phyloP scores from a whole-genome alignment of 805 yeast genomes.

The Metschnikowia dekortorum region DNA sequence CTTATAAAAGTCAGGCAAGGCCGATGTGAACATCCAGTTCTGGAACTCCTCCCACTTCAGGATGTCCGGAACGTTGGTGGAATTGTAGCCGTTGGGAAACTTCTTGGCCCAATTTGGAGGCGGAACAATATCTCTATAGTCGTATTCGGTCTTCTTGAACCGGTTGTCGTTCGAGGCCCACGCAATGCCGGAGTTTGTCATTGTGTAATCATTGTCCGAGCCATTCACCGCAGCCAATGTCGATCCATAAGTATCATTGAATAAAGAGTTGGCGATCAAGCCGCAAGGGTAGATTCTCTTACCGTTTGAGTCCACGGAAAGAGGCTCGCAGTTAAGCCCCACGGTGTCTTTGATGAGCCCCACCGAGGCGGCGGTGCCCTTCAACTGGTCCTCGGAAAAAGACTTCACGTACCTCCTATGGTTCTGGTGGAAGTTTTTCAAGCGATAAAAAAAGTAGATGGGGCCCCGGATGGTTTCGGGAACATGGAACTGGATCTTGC shows the following conservation, averaged over 20 bases:
- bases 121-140: slow-evolving; percentile 35
- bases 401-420: slow-evolving; percentile 43
- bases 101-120: slow-evolving; percentile 44
- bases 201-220: slow-evolving; percentile 23
- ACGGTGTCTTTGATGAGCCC: slow-evolving; percentile 33
- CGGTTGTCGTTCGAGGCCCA: slow-evolving; percentile 37
- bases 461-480: slow-evolving; percentile 34
- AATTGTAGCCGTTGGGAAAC: slow-evolving; percentile 42
- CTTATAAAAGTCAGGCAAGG: slow-evolving; percentile 39
- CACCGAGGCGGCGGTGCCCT: slow-evolving; percentile 36
- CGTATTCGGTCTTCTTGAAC: slow-evolving; percentile 39
- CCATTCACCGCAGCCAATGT: slow-evolving; percentile 38
- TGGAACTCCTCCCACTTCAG: slow-evolving; percentile 42
- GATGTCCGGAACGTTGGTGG: slow-evolving; percentile 40
- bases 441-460: slow-evolving; percentile 38
- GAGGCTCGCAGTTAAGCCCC: slow-evolving; percentile 45
- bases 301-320: slow-evolving; percentile 35
- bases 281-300: slow-evolving; percentile 76
- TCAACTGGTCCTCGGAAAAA: slow-evolving; percentile 40
- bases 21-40: slow-evolving; percentile 45
- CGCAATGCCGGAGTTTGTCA: slow-evolving; percentile 39
- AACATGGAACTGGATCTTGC: slow-evolving; percentile 37
- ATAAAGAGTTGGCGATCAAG: slow-evolving; percentile 72
- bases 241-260: slow-evolving; percentile 60
- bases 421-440: slow-evolving; percentile 39